Evolutionary conservation across 2,329 filamentous ascomycete species (phyloP).

Genomic region (Colletotrichum sp.): DNA sequence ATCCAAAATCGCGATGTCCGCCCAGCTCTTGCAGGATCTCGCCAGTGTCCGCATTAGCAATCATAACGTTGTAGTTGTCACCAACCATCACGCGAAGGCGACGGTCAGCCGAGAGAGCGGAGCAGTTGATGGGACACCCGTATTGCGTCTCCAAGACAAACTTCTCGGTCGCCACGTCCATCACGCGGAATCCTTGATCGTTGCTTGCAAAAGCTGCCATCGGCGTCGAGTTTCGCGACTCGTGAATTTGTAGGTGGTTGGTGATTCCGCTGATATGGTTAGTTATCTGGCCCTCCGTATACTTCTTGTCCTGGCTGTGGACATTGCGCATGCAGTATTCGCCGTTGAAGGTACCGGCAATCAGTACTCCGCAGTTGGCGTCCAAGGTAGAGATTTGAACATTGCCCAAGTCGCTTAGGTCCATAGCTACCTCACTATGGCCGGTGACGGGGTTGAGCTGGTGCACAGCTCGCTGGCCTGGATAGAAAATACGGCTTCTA

Average conservation of each 20-base stretch:
- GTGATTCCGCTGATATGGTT: constrained; percentile 60
- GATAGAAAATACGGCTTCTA: constrained; percentile 62
- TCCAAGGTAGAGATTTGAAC: constrained; percentile 56
- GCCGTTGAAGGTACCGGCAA: constrained; percentile 64
- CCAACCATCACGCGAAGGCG: constrained; percentile 77
- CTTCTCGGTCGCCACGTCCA: constrained; percentile 64
- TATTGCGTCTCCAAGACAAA: constrained; percentile 61
- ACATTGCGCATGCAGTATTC: constrained; percentile 57
- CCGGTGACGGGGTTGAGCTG: constrained; percentile 58
- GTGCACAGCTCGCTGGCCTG: constrained; percentile 53
- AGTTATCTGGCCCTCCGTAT: constrained; percentile 53
- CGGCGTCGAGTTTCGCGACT: constrained; percentile 55
- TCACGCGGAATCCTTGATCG: constrained; percentile 61
- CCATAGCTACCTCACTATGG: constrained; percentile 48
- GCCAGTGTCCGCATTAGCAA: constrained; percentile 73
- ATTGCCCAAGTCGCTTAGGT: constrained; percentile 42
- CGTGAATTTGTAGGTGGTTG: constrained; percentile 67
- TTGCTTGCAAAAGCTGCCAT: constrained; percentile 68
- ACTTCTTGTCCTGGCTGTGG: constrained; percentile 41
- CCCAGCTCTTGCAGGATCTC: constrained; percentile 60
- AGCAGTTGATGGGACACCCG: constrained; percentile 72
- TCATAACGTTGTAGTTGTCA: constrained; percentile 68
- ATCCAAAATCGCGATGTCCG: constrained; percentile 74
- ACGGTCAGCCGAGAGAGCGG: constrained; percentile 73
- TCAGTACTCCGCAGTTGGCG: constrained; percentile 58